These are phyloP conservation scores for Pythium oligandrum DNA, from an alignment of 352 stramenopile species.

Conservation along the genomic window DNA sequence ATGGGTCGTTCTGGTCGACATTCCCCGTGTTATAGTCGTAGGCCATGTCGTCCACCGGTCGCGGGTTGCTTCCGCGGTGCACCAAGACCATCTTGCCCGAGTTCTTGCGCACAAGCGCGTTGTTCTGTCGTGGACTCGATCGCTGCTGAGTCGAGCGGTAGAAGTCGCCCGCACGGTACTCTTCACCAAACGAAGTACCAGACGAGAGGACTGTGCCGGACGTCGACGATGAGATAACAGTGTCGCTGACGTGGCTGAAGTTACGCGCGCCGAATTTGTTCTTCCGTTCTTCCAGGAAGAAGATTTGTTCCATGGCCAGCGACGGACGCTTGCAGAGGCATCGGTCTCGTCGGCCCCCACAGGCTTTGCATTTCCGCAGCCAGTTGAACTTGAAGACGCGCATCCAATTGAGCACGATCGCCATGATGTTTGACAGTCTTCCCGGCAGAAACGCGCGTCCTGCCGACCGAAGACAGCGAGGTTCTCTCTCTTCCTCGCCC, in stretches of 20 bases:
- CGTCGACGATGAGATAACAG: constrained; percentile 27
- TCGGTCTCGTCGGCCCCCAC: constrained; percentile 53
- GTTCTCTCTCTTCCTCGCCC: too few relatives aligned
- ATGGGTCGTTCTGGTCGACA: not conserved
- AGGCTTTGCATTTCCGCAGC: constrained; percentile 62
- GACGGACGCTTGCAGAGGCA: constrained; percentile 66
- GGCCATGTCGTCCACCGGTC: constrained; percentile 20
- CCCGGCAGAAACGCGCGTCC: too few relatives aligned
- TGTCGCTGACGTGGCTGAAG: constrained; percentile 78
- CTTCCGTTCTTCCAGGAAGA: constrained; percentile 79
- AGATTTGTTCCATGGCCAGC: constrained; percentile 73
- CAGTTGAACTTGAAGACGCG: constrained; percentile 62
- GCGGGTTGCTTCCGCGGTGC: constrained; percentile 11
- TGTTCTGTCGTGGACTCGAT: constrained; percentile 6
- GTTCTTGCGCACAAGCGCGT: constrained; percentile 46
- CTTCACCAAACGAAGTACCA: constrained; percentile 22
- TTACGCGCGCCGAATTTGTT: constrained; percentile 74
- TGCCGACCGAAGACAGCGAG: too few relatives aligned
- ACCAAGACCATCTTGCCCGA: constrained; percentile 41
- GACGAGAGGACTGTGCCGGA: constrained; percentile 40
- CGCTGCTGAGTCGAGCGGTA: constrained; percentile 15
- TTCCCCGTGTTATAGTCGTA: constrained; percentile 4
- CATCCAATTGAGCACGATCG: constrained; percentile 49
- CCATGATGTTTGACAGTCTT: constrained; percentile 22
- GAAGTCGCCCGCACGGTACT: constrained; percentile 28